Conservation (phyloP, 164 flowering plant genomes). For the Annona squamosa region DNA sequence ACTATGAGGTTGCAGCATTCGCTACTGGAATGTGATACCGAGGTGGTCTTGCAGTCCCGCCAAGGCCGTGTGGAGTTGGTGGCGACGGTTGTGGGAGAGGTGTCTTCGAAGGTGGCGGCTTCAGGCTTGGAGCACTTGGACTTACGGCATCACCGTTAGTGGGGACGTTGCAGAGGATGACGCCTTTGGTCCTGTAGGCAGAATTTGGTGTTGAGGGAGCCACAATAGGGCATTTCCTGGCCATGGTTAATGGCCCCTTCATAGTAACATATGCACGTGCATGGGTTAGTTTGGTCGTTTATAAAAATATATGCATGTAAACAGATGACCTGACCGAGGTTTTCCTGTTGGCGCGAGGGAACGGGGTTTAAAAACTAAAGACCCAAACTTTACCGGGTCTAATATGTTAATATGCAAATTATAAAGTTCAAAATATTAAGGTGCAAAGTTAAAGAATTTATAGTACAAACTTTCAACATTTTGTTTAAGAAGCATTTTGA, state of each 20-base stretch:
- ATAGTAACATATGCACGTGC: too few relatives aligned
- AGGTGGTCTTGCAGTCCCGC: constrained; percentile 2
- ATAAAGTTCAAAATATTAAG: too few relatives aligned
- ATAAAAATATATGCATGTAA: too few relatives aligned
- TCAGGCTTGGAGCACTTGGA: constrained; percentile 25
- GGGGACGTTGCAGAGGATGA: constrained; percentile 81
- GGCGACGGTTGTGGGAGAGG: background rate
- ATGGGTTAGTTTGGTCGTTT: too few relatives aligned
- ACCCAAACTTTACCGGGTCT: too few relatives aligned
- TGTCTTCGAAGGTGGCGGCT: background rate
- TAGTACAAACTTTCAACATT: too few relatives aligned
- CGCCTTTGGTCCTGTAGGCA: constrained; percentile 90
- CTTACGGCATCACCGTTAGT: constrained; percentile 75
- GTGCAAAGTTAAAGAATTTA: too few relatives aligned
- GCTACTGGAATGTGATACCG: constrained; percentile 39
- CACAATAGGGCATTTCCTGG: constrained; percentile 77
- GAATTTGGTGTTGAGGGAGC: constrained; percentile 71
- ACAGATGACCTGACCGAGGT: too few relatives aligned
- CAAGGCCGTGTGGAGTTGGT: background rate
- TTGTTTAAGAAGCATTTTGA: too few relatives aligned
- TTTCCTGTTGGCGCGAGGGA: too few relatives aligned
- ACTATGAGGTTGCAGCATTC: constrained; percentile 31
- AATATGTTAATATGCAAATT: too few relatives aligned
- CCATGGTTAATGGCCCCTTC: background rate
- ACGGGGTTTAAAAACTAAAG: too few relatives aligned